Evolutionary conservation across 495 filamentous ascomycete species (phyloP), one percentile per base, ranked within the genome.

Genomic region (Hyaloscypha bicolor): DNA sequence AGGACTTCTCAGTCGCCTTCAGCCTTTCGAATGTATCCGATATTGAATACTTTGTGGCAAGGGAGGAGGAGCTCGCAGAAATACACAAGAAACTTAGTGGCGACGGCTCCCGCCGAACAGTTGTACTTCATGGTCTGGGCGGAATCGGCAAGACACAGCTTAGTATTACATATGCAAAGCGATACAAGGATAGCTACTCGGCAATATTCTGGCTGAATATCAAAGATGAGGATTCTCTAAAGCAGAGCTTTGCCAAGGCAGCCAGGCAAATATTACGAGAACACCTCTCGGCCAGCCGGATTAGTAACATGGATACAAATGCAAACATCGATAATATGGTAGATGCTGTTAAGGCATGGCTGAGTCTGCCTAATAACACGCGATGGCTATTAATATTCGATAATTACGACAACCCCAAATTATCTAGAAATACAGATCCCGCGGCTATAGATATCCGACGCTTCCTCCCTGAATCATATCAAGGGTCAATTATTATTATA

Each of bases 401-500:
- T 25, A 25, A 25, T 2, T 25, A 25, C 2, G 25, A 25, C 2
- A 60, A 53, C 81, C 77, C 33, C 58, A 79, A 74, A 42, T 33
- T 71, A n/a, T 32, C 68, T n/a, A 68, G 71, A n/a, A 69, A 48
- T 21, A 55, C 57, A 21, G 63, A 71, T 37, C 57, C 57, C 12
- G 48, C 45, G 25, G 66, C 63, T 9, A 56, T 75, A 51, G 70
- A 81, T 58, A 75, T 81, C 55, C 55, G 65, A 14, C 61, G 35
- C 22, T 81, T 76, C 64, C 69, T 81, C 33, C 72, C 79, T 2
- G 65, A 76, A 16, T 51, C 66, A 3, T 55, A 74, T 58, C 78
- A 79, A 55, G 79, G 77, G 9, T 73, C 77, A 16, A 66, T 82
- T n/a, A 58, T 82, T 21, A 71, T 81, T 31, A 81, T 79, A 45